A percentile compares a stretch with the other conserved stretches of the same genome.
These are phyloP conservation scores for Candida germanica DNA, from an alignment of 805 yeast genomes.

Conservation along the genomic window DNA sequence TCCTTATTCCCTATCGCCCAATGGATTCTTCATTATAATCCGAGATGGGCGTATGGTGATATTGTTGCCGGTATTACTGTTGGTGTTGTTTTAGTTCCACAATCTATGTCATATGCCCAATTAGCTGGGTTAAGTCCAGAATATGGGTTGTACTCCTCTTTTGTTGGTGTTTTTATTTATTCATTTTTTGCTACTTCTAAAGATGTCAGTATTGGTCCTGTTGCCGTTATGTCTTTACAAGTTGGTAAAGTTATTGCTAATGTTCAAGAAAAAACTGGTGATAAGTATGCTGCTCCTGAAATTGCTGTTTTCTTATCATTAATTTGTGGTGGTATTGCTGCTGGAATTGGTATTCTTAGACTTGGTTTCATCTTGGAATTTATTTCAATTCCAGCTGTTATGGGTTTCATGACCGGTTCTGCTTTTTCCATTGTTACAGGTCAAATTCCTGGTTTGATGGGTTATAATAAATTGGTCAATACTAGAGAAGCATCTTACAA, in stretches of 20 bases:
- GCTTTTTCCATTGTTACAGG: slow-evolving; percentile 81
- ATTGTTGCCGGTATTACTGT: slow-evolving; percentile 90
- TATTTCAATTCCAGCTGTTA: slow-evolving; percentile 86
- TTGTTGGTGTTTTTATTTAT: slow-evolving; percentile 85
- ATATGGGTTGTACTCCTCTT: slow-evolving; percentile 87
- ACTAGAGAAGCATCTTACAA: slow-evolving; percentile 68
- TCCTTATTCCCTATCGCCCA: slow-evolving; percentile 74
- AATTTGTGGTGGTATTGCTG: slow-evolving; percentile 80
- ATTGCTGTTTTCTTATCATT: slow-evolving; percentile 80
- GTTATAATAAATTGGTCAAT: slow-evolving; percentile 62
- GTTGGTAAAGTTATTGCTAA: slow-evolving; percentile 72
- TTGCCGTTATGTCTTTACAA: slow-evolving; percentile 90
- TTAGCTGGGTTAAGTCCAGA: slow-evolving; percentile 78
- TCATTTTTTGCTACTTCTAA: slow-evolving; percentile 92
- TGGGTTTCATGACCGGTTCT: slow-evolving; percentile 95
- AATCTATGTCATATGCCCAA: slow-evolving; percentile 92
- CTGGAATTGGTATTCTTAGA: slow-evolving; percentile 78
- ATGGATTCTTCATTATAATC: slow-evolving; percentile 87
- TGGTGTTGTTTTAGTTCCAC: slow-evolving; percentile 91
- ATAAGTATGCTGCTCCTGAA: slow-evolving; percentile 54
- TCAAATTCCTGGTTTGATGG: slow-evolving; percentile 85
- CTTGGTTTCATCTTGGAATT: slow-evolving; percentile 86
- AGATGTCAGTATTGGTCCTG: slow-evolving; percentile 95
- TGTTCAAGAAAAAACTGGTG: slow-evolving; percentile 47
- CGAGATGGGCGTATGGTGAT: slow-evolving; percentile 76